Evolutionary conservation across 371 early-diverging fungal species (phyloP).

Genomic region (Enteropsectra breve): DNA sequence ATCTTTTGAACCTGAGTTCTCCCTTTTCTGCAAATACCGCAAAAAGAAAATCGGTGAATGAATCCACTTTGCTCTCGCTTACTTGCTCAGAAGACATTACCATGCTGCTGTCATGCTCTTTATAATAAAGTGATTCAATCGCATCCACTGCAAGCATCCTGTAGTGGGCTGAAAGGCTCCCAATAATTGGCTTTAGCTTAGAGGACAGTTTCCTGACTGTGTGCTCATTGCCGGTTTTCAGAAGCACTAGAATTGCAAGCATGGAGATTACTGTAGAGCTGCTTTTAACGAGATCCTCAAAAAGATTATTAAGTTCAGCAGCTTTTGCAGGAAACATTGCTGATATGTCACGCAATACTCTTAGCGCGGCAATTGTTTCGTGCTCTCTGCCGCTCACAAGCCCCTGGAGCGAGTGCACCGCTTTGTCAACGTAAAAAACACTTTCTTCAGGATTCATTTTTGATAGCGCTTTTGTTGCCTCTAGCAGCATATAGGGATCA

Average conservation of each 20-base stretch:
- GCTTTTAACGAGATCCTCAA: conserved; percentile 50
- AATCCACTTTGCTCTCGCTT: conserved; percentile 14
- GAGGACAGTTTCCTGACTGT: conserved; percentile 46
- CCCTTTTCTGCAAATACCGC: conserved; percentile 39
- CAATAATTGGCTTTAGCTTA: conserved; percentile 46
- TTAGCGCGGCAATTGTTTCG: conserved; percentile 47
- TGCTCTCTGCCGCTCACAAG: conserved; percentile 38
- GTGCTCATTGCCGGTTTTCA: conserved; percentile 55
- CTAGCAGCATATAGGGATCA: conserved; percentile 38
- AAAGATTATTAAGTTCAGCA: conserved; percentile 40
- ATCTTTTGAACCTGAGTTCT: conserved; percentile 50
- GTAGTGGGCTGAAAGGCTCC: conserved; percentile 46
- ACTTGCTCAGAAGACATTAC: too few species aligned
- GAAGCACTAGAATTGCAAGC: conserved; percentile 50
- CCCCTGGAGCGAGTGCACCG: conserved; percentile 38
- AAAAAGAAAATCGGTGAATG: conserved; percentile 49
- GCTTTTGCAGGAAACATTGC: conserved; percentile 49
- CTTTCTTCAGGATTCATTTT: conserved; percentile 31
- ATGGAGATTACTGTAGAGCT: conserved; percentile 45
- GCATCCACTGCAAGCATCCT: conserved; percentile 54
- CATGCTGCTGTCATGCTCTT: too few species aligned
- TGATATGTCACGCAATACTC: conserved; percentile 41
- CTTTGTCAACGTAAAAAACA: conserved; percentile 27
- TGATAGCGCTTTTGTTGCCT: conserved; percentile 33
- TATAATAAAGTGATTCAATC: conserved; percentile 45